phyloP scores from a whole-genome alignment of 176 grass and related monocot genomes.

The Tillandsia leiboldiana region DNA sequence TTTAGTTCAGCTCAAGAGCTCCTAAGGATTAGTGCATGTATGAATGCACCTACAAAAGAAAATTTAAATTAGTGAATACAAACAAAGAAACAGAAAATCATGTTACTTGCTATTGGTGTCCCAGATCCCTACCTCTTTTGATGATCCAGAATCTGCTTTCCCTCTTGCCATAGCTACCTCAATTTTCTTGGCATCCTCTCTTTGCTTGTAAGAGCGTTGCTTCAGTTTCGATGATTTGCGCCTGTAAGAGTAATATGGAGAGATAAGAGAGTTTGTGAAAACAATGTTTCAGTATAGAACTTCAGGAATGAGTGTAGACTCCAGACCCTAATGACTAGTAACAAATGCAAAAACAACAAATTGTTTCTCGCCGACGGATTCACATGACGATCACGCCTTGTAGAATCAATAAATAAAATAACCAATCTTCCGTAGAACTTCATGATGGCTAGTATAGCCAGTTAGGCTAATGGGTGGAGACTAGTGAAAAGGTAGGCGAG shows the following conservation, averaged over 20 bases:
- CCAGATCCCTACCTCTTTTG: conserved; percentile 15
- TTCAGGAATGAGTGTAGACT: not conserved
- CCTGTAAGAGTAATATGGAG: not conserved
- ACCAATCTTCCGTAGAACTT: not conserved
- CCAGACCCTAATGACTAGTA: not conserved
- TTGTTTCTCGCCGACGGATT: not conserved
- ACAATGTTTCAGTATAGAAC: not conserved
- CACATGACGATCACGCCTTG: not conserved
- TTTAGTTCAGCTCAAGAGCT: too few relatives aligned
- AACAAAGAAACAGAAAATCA: not conserved
- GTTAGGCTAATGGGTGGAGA: too few relatives aligned
- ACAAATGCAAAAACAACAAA: not conserved
- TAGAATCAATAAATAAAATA: not conserved
- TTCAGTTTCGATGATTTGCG: conserved; percentile 12
- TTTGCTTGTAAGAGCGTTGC: conserved; percentile 14
- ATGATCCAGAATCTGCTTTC: not conserved
- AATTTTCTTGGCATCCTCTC: conserved; percentile 8
- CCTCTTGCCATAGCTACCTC: not conserved
- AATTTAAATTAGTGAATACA: not conserved
- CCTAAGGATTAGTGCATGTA: too few relatives aligned
- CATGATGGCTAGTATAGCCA: too few relatives aligned
- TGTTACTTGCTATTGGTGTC: not conserved
- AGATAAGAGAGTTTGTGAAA: not conserved
- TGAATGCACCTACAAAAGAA: not conserved
- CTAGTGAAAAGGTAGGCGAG: too few relatives aligned